phyloP scores from a whole-genome alignment of 345 rosid genomes.

The Diplotaxis tenuifolia region DNA sequence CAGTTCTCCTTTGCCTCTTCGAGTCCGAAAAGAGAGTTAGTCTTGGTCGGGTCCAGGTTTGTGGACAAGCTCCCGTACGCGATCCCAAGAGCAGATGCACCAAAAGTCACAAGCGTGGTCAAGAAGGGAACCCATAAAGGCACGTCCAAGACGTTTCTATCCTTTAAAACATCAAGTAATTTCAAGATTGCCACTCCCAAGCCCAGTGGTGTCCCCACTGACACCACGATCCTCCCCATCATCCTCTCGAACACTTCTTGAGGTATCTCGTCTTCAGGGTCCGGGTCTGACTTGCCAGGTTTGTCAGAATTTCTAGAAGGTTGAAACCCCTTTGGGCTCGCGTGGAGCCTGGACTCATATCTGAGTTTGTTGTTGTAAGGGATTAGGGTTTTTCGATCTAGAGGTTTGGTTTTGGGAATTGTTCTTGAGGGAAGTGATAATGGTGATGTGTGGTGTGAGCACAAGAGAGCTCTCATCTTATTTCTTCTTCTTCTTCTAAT shows the following conservation, averaged over 20 bases:
- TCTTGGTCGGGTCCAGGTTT: slow-evolving; percentile 60
- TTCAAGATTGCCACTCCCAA: slow-evolving; percentile 43
- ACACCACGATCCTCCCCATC: slow-evolving; percentile 46
- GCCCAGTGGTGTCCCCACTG: slow-evolving; percentile 49
- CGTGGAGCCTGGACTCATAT: slow-evolving; percentile 34
- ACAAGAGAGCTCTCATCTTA: slow-evolving; percentile 46
- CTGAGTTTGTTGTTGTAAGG: slow-evolving; percentile 14
- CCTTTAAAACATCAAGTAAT: slow-evolving; percentile 42
- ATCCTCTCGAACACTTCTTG: slow-evolving; percentile 51
- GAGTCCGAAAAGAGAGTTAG: slow-evolving; percentile 63
- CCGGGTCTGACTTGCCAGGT: slow-evolving; percentile 9
- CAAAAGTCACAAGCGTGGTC: slow-evolving; percentile 57
- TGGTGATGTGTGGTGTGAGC: slow-evolving; percentile 28
- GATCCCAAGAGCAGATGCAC: slow-evolving; percentile 62
- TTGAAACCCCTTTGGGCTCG: slow-evolving; percentile 52
- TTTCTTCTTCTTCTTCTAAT: slow-evolving; percentile 10
- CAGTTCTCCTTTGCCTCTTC: slow-evolving; percentile 66
- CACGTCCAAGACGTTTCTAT: slow-evolving; percentile 50
- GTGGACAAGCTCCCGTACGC: slow-evolving; percentile 81
- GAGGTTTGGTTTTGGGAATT: slow-evolving; percentile 6
- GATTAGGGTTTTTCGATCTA: slow-evolving; percentile 6
- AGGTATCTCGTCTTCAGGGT: slow-evolving; percentile 44
- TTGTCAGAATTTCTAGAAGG: slow-evolving; percentile 13
- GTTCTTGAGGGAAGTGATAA: slow-evolving; percentile 18
- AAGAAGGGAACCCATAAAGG: slow-evolving; percentile 62